A percentile compares a stretch with the other conserved stretches of the same genome.
These are phyloP conservation scores for Comarum palustre DNA, from an alignment of 306 rosid species.

Conservation along the genomic window DNA sequence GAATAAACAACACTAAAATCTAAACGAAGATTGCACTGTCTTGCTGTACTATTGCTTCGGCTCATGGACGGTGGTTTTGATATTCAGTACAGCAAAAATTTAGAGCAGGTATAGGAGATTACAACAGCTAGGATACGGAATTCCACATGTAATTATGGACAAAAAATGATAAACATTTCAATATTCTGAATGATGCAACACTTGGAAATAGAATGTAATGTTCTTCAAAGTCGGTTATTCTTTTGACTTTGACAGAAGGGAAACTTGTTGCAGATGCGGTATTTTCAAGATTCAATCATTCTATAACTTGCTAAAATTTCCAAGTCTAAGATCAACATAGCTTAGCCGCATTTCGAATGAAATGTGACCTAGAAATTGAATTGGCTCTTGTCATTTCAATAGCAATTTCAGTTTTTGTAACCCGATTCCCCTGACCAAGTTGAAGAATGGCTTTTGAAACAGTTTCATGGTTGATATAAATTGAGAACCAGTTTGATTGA, in stretches of 20 bases:
- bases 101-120: not conserved
- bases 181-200: not conserved
- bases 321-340: not conserved
- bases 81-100: not conserved
- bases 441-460: constrained; percentile 35
- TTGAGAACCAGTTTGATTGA: constrained; percentile 35
- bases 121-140: constrained; percentile 2
- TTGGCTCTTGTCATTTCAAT: constrained; percentile 23
- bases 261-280: not conserved
- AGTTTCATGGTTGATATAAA: constrained; percentile 25
- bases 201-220: not conserved
- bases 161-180: not conserved
- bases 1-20: constrained; percentile 11
- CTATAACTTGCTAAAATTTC: not conserved
- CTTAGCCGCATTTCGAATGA: not conserved
- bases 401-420: constrained; percentile 23
- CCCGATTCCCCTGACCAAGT: constrained; percentile 26
- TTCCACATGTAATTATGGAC: not conserved
- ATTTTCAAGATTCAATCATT: not conserved
- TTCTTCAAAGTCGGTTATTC: constrained; percentile 9
- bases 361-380: not conserved
- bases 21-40: not conserved
- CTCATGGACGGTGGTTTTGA: constrained; percentile 2
- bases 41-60: not conserved
- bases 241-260: not conserved